A percentile compares a stretch with the other conserved stretches of the same genome.
phyloP scores from a whole-genome alignment of 306 rosid genomes.

The Trichosanthes cucumerina region DNA sequence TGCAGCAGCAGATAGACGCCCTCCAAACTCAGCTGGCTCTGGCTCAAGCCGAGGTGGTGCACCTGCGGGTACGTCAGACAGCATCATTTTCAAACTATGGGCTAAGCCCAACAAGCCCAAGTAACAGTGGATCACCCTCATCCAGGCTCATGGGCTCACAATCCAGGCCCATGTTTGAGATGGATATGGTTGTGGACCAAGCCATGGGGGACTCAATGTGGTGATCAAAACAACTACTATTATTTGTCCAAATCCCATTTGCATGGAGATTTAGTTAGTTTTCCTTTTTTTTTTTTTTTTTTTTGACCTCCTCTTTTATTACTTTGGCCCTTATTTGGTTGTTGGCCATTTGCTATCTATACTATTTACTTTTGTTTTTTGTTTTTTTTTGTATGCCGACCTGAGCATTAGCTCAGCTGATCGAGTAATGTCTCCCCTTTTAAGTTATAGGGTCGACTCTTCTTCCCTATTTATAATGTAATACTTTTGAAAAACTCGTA shows the following conservation, averaged over 20 bases:
- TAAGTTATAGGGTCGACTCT: background rate
- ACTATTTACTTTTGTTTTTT: background rate
- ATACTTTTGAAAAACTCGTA: background rate
- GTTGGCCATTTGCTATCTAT: background rate
- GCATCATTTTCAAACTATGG: constrained; percentile 28
- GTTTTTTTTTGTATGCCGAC: constrained; percentile 8
- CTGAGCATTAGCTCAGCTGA: background rate
- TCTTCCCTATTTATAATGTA: background rate
- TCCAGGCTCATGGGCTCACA: constrained; percentile 44
- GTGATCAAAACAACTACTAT: constrained; percentile 9
- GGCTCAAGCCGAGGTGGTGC: constrained; percentile 90
- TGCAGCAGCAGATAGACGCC: constrained; percentile 64
- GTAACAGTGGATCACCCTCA: constrained; percentile 45
- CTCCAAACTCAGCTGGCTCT: constrained; percentile 68
- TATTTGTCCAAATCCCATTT: background rate
- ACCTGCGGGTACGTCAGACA: constrained; percentile 46
- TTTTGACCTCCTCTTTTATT: background rate
- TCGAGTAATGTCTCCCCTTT: background rate
- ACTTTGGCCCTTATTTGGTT: background rate
- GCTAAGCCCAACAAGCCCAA: constrained; percentile 49
- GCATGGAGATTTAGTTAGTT: constrained; percentile 8
- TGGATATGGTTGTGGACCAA: constrained; percentile 54
- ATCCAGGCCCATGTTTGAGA: constrained; percentile 35
- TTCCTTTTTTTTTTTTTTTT: background rate
- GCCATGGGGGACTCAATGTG: constrained; percentile 50